Percentiles rank a stretch among this genome's conserved stretches.
Evolutionary conservation across 2,329 filamentous ascomycete genomes (phyloP).

Genomic region (Aureobasidium subglaciale): DNA sequence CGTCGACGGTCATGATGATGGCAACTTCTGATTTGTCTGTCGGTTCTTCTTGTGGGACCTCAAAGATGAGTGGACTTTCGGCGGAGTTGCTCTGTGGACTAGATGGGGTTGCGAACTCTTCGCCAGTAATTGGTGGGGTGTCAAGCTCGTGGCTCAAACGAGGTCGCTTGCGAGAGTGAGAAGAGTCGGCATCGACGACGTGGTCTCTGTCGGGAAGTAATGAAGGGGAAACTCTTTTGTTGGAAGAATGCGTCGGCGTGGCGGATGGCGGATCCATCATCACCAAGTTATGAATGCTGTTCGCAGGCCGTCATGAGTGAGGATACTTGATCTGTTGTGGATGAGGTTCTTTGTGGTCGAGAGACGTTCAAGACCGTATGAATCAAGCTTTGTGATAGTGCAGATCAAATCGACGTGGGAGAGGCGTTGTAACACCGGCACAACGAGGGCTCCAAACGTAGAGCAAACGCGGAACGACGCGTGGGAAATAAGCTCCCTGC

Average conservation of each 20-base stretch:
- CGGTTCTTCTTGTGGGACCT: constrained; percentile 21
- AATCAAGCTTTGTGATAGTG: not conserved
- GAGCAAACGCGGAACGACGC: constrained; percentile 11
- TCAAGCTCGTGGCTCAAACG: constrained; percentile 32
- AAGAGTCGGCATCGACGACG: constrained; percentile 38
- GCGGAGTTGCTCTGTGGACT: not conserved
- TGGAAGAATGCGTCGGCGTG: constrained; percentile 8
- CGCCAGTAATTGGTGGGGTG: constrained; percentile 21
- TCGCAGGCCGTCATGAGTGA: not conserved
- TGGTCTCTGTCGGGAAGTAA: constrained; percentile 35
- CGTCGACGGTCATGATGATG: constrained; percentile 25
- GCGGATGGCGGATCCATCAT: constrained; percentile 20
- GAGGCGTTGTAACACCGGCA: not conserved
- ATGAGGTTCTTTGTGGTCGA: not conserved
- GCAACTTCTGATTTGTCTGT: not conserved
- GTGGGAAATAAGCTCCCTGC: constrained; percentile 8
- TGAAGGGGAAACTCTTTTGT: constrained; percentile 10
- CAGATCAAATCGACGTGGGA: not conserved
- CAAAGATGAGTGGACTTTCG: constrained; percentile 25
- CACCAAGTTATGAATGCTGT: not conserved
- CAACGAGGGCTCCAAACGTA: constrained; percentile 3
- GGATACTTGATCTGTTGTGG: not conserved
- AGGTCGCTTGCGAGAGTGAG: constrained; percentile 41
- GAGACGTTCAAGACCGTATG: not conserved
- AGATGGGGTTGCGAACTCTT: constrained; percentile 22